These are phyloP conservation scores for Podospora pseudoanserina DNA, from an alignment of 495 filamentous ascomycete species.

Conservation along the genomic window DNA sequence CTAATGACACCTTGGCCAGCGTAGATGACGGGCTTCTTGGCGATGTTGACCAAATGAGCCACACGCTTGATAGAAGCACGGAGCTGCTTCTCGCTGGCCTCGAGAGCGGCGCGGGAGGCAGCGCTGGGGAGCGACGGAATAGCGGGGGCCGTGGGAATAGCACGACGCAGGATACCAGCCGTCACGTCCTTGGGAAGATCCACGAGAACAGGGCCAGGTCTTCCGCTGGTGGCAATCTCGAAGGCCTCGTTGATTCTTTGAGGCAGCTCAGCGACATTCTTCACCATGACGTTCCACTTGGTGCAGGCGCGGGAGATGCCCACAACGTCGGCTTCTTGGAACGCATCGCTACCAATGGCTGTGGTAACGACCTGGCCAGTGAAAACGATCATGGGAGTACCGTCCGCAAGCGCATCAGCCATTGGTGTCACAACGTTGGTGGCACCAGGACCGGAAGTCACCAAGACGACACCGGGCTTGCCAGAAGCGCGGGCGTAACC, in stretches of 20 bases:
- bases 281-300: slow-evolving; percentile 85
- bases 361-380: slow-evolving; percentile 70
- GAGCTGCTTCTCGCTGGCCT: slow-evolving; percentile 56
- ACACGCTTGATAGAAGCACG: slow-evolving; percentile 58
- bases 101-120: slow-evolving; percentile 61
- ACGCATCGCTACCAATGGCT: slow-evolving; percentile 74
- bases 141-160: slow-evolving; percentile 64
- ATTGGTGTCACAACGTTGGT: slow-evolving; percentile 78
- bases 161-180: slow-evolving; percentile 57
- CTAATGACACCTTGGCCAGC: slow-evolving; percentile 68
- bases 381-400: slow-evolving; percentile 76
- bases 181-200: slow-evolving; percentile 79
- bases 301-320: slow-evolving; percentile 76
- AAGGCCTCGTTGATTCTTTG: slow-evolving; percentile 79
- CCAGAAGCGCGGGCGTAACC: slow-evolving; percentile 73
- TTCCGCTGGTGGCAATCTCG: slow-evolving; percentile 72
- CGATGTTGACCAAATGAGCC: slow-evolving; percentile 64
- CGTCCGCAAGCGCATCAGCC: slow-evolving; percentile 74
- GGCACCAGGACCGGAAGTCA: slow-evolving; percentile 74
- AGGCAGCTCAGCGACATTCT: slow-evolving; percentile 73
- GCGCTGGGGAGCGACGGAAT: slow-evolving; percentile 66
- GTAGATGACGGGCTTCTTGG: slow-evolving; percentile 75
- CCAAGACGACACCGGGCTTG: slow-evolving; percentile 72
- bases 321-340: slow-evolving; percentile 75
- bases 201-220: slow-evolving; percentile 75